Percentiles rank a stretch among this genome's conserved stretches.
phyloP scores from a whole-genome alignment of 2,329 filamentous ascomycete genomes.

The Sclerotinia borealis region DNA sequence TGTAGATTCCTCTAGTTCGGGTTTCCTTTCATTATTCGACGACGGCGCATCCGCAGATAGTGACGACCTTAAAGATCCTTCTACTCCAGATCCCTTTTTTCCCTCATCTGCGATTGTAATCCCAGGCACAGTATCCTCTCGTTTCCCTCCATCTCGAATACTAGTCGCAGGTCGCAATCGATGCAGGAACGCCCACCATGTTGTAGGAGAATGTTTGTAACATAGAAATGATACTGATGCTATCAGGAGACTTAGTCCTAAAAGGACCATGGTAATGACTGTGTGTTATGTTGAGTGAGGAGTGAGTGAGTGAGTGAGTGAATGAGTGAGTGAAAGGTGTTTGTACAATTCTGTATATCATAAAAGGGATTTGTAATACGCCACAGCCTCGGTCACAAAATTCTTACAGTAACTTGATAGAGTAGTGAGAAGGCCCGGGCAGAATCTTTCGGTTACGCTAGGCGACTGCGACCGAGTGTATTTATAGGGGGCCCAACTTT shows the following conservation, averaged over 20 bases:
- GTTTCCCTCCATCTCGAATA: conserved; percentile 4
- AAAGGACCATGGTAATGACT: not conserved
- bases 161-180: conserved; percentile 23
- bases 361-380: not conserved
- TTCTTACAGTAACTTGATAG: conserved; percentile 33
- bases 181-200: conserved; percentile 36
- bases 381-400: not conserved
- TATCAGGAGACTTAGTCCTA: conserved; percentile 57
- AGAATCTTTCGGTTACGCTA: not conserved
- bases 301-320: not conserved
- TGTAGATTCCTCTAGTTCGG: not conserved
- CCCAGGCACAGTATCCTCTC: conserved; percentile 15
- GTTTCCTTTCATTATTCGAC: not conserved
- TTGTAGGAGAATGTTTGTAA: conserved; percentile 47
- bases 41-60: not conserved
- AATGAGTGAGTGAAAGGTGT: not conserved
- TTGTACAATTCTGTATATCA: no score
- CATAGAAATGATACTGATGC: conserved; percentile 53
- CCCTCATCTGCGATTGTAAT: not conserved
- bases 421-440: conserved; percentile 39
- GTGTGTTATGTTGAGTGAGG: not conserved
- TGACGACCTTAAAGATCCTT: not conserved
- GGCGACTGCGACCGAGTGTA: not conserved
- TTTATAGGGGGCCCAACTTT: not conserved
- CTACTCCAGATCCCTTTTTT: not conserved